A percentile compares a stretch with the other conserved stretches of the same genome.
These are phyloP conservation scores for Rhodotorula babjevae DNA, from an alignment of 768 basidiomycete genomes.

Conservation along the genomic window DNA sequence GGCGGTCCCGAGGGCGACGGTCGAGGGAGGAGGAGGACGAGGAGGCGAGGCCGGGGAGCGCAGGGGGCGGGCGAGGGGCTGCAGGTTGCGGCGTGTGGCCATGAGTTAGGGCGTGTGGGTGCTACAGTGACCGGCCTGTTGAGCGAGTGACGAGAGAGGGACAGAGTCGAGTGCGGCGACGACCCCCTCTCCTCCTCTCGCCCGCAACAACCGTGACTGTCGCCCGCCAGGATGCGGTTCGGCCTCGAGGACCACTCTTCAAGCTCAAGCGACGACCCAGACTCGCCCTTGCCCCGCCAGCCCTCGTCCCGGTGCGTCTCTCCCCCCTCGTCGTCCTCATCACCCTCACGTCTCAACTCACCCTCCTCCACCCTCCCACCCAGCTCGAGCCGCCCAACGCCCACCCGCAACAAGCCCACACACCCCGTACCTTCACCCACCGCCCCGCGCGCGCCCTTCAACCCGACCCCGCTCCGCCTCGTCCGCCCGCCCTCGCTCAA, in stretches of 20 bases:
- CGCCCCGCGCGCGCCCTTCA: neutral
- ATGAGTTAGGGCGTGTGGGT: neutral
- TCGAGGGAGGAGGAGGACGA: neutral
- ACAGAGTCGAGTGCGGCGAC: too few relatives aligned
- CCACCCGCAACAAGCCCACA: neutral
- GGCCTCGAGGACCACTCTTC: neutral
- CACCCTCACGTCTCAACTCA: too few relatives aligned
- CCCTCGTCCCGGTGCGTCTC: neutral
- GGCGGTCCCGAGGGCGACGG: conserved; percentile 18
- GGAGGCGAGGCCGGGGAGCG: neutral
- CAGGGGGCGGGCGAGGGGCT: neutral
- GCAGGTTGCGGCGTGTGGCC: neutral
- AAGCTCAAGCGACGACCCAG: neutral
- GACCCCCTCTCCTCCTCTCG: neutral
- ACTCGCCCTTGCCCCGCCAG: neutral
- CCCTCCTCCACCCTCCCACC: neutral
- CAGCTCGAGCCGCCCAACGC: neutral
- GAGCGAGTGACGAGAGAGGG: neutral
- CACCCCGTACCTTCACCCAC: neutral
- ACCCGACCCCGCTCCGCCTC: conserved; percentile 17
- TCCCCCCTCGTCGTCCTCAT: neutral
- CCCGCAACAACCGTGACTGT: neutral
- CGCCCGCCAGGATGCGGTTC: neutral
- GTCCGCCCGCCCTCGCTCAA: conserved; percentile 3
- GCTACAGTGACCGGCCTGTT: fast-evolving